A percentile compares a stretch with the other conserved stretches of the same genome.
These are phyloP conservation scores for Delphinella strobiligena DNA, from an alignment of 2,329 filamentous ascomycete species.

Conservation along the genomic window DNA sequence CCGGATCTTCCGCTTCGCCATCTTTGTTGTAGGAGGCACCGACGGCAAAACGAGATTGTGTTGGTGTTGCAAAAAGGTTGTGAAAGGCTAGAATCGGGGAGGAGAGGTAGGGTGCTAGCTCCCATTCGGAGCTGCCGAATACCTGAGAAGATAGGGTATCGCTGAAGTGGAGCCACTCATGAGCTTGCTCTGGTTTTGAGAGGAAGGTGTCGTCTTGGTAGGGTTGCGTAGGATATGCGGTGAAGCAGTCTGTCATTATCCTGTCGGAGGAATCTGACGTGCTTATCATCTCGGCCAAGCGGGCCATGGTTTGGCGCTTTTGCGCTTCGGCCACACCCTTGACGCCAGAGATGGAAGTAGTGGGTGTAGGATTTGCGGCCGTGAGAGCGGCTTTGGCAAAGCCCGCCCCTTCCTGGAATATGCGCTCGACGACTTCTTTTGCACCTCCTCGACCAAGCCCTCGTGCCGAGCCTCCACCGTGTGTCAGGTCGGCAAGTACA, in stretches of 20 bases:
- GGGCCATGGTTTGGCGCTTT: constrained; percentile 61
- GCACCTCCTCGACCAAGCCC: constrained; percentile 59
- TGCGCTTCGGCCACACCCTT: constrained; percentile 60
- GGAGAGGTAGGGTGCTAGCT: constrained; percentile 74
- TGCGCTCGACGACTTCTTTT: constrained; percentile 64
- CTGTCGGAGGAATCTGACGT: constrained; percentile 68
- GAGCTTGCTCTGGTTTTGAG: constrained; percentile 73
- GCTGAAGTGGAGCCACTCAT: constrained; percentile 94
- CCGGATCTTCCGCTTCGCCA: constrained; percentile 27
- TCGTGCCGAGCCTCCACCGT: constrained; percentile 59
- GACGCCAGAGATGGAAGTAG: constrained; percentile 15
- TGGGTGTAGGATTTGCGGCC: constrained; percentile 17
- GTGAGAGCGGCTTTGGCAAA: constrained; percentile 50
- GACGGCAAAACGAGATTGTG: constrained; percentile 28
- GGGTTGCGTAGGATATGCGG: constrained; percentile 71
- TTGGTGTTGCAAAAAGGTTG: constrained; percentile 70
- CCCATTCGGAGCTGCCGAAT: constrained; percentile 83
- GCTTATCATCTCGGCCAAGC: constrained; percentile 64
- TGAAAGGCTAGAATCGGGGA: constrained; percentile 85
- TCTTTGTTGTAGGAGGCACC: constrained; percentile 32
- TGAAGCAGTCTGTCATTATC: constrained; percentile 69
- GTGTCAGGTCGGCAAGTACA: constrained; percentile 53
- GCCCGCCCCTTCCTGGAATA: constrained; percentile 68
- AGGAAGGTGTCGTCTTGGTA: constrained; percentile 91
- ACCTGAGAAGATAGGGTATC: constrained; percentile 69